Conservation (phyloP, 495 filamentous ascomycete genomes). For the Cercophora sp. region DNA sequence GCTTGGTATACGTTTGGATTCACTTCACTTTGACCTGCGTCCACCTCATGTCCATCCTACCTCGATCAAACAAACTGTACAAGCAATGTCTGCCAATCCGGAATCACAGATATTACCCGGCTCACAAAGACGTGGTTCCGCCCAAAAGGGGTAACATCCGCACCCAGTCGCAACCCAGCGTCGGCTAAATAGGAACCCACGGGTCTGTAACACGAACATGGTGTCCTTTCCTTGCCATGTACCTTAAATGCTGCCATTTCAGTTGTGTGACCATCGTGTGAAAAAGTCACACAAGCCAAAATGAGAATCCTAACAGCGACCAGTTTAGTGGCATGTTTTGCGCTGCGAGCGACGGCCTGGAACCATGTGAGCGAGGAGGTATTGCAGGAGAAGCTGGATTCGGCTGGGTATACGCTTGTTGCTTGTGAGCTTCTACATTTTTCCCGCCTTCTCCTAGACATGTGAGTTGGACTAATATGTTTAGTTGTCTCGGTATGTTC, state of each 20-base stretch:
- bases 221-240: neutral
- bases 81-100: too few relatives aligned
- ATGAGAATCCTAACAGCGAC: neutral
- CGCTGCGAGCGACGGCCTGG: conserved; percentile 23
- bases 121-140: neutral
- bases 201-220: neutral
- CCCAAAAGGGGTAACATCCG: neutral
- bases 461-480: neutral
- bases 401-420: conserved; percentile 35
- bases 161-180: too few relatives aligned
- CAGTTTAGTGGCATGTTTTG: neutral
- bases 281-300: neutral
- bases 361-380: conserved; percentile 30
- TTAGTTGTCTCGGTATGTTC: conserved; percentile 21
- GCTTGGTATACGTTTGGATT: too few relatives aligned
- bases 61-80: too few relatives aligned
- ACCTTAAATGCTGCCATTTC: neutral
- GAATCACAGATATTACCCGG: neutral
- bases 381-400: conserved; percentile 30
- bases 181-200: neutral
- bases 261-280: neutral
- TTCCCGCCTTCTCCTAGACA: neutral
- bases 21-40: too few relatives aligned
- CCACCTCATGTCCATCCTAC: too few relatives aligned
- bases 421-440: conserved; percentile 39